Percentiles rank a stretch among this genome's conserved stretches.
These are phyloP conservation scores for Neoascochyta sp. DNA, from an alignment of 2,329 filamentous ascomycete species.

Conservation along the genomic window DNA sequence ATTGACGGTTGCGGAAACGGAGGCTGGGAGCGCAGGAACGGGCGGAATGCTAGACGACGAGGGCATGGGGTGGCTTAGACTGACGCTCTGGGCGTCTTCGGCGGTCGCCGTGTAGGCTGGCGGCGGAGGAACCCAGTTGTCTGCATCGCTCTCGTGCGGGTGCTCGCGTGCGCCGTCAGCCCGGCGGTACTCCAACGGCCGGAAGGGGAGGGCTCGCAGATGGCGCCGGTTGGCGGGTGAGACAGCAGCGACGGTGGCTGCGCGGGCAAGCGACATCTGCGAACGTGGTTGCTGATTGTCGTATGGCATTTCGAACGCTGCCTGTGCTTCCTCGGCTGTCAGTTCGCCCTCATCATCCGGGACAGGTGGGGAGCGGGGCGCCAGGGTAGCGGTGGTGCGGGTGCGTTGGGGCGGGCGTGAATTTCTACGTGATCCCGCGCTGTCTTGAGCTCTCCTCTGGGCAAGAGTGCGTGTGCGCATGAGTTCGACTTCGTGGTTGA, in stretches of 20 bases:
- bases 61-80: constrained; percentile 33
- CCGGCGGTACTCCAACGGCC: constrained; percentile 60
- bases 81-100: constrained; percentile 38
- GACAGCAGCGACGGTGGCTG: constrained; percentile 53
- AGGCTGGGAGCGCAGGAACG: constrained; percentile 18
- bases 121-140: constrained; percentile 83
- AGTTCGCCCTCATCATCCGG: constrained; percentile 31
- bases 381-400: constrained; percentile 24
- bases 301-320: constrained; percentile 40
- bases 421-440: constrained; percentile 21
- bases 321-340: constrained; percentile 35
- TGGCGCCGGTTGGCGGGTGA: constrained; percentile 68
- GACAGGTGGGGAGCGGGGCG: constrained; percentile 12
- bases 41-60: constrained; percentile 18
- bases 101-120: constrained; percentile 70
- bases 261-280: constrained; percentile 38
- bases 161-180: constrained; percentile 68
- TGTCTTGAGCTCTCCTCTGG: constrained; percentile 34
- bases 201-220: constrained; percentile 55
- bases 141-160: constrained; percentile 81
- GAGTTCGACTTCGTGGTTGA: constrained; percentile 41
- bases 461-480: constrained; percentile 39
- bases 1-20: constrained; percentile 20
- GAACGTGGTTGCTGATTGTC: constrained; percentile 41
- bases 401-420: constrained; percentile 32